phyloP scores from a whole-genome alignment of 768 basidiomycete species.

The Xerocomus potaroensis region DNA sequence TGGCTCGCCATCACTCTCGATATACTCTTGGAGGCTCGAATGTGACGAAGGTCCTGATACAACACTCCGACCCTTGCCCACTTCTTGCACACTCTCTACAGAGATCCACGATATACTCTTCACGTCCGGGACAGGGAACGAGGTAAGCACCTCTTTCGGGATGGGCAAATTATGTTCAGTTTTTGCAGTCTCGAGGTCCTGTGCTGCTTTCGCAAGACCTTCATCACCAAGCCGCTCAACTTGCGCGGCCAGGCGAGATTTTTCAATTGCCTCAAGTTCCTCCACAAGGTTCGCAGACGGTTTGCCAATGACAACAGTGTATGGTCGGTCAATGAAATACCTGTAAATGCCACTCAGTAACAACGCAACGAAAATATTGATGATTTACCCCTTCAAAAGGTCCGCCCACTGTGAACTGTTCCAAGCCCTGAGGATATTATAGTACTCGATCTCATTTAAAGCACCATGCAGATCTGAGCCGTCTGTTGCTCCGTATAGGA shows the following conservation, averaged over 20 bases:
- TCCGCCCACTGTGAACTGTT: constrained; percentile 69
- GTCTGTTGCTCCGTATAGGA: constrained; percentile 79
- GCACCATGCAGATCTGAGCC: constrained; percentile 71
- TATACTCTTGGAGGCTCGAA: constrained; percentile 51
- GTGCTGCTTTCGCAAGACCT: constrained; percentile 68
- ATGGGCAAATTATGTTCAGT: constrained; percentile 80
- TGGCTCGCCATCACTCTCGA: constrained; percentile 61
- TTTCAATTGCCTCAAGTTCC: constrained; percentile 77
- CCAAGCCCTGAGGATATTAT: constrained; percentile 66
- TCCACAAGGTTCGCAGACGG: constrained; percentile 84
- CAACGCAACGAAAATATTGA: constrained; percentile 4
- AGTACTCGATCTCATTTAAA: constrained; percentile 78
- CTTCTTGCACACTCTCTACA: constrained; percentile 62
- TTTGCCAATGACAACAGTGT: constrained; percentile 76
- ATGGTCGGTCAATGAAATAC: constrained; percentile 71
- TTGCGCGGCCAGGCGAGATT: constrained; percentile 67
- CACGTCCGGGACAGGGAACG: constrained; percentile 89
- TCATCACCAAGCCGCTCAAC: constrained; percentile 68
- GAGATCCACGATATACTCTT: constrained; percentile 92
- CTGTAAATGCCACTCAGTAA: constrained; percentile 37
- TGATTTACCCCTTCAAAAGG: constrained; percentile 65
- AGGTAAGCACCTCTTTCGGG: constrained; percentile 72
- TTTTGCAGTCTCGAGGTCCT: constrained; percentile 76
- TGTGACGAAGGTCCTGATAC: constrained; percentile 28
- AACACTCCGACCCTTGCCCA: constrained; percentile 43